These are phyloP conservation scores for Malus orientalis DNA, from an alignment of 306 rosid genomes.

Conservation along the genomic window DNA sequence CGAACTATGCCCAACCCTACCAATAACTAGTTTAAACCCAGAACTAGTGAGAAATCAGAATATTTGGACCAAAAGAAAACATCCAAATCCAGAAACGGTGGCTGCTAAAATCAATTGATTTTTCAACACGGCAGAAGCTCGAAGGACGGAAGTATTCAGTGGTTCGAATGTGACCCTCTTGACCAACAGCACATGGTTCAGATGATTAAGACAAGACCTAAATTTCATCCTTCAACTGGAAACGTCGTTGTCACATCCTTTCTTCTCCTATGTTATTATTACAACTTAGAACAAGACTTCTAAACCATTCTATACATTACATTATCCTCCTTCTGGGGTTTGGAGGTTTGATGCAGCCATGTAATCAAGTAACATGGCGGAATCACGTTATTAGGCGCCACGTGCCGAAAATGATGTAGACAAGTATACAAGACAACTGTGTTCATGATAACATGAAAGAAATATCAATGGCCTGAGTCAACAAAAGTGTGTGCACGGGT, in stretches of 20 bases:
- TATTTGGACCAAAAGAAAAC: not conserved
- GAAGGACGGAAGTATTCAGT: not conserved
- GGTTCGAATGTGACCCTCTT: not conserved
- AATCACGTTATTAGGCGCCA: not conserved
- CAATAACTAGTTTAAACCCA: not conserved
- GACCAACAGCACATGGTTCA: not conserved
- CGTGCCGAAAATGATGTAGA: not conserved
- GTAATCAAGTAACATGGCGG: not conserved
- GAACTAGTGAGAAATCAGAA: not conserved
- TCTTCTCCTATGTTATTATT: not conserved
- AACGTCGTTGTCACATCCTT: not conserved
- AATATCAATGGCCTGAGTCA: not conserved
- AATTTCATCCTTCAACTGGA: not conserved
- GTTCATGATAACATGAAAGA: not conserved
- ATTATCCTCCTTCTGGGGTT: not conserved
- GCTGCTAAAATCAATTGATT: not conserved
- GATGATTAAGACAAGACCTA: not conserved
- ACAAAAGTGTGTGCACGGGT: not conserved
- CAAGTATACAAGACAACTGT: not conserved
- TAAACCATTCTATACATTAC: not conserved
- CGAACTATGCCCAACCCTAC: not conserved
- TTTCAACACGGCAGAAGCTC: conserved; percentile 19
- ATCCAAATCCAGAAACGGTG: not conserved
- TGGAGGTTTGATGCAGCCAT: not conserved
- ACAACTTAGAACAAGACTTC: not conserved